Base-by-base conservation (phyloP, 2,329 filamentous ascomycete species). In the Aspergillus fischeri region DNA sequence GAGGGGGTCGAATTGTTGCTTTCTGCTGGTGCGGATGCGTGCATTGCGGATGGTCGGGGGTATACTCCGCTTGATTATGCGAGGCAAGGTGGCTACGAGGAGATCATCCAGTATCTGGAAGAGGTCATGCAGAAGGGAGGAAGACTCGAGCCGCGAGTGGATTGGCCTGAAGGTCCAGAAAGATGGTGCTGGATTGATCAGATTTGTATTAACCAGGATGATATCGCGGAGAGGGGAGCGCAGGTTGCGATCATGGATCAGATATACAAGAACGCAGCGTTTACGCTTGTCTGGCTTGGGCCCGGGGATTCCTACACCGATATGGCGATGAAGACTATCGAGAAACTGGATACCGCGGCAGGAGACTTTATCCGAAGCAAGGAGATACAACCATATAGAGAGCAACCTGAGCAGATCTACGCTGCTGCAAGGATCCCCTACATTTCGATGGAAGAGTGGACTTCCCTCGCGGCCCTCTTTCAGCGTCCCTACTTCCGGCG, bases 171-270 rank as follows among this genome's bases (percentile, higher is more conserved):
- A 7, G 53, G 53, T 1, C 53, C 53, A 3, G 48, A 55, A 21
- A 29, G n/a, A 28, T 55, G 53, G 53, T 55, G 53, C 32, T 56
- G 54, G 54, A 47, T 56, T 5, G 54, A 56, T 25, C 49, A 52
- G 49, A 48, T 56, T 41, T 56, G 54, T 11, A 56, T 56, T 14
- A 47, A 56, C 14, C 54, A 56, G 42, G n/a, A 29, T 5, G 50
- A 56, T 49, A 21, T 52, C 3, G 17, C 35, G 4, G 54, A 56
- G 29, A 28, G 54, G 7, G 49, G 27, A 8, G 27, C 42, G 3
- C 54, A 56, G 20, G 54, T 56, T 28, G 32, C 41, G 3, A 47
- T 56, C 20, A 56, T 56, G 54, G 54, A 52, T 11, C 38, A 42
- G 54, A 51, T 52, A 28, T 56, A 56, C 11, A 50, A 21, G 11